phyloP scores from a whole-genome alignment of 148 eudicot genomes.

The Silene conica region DNA sequence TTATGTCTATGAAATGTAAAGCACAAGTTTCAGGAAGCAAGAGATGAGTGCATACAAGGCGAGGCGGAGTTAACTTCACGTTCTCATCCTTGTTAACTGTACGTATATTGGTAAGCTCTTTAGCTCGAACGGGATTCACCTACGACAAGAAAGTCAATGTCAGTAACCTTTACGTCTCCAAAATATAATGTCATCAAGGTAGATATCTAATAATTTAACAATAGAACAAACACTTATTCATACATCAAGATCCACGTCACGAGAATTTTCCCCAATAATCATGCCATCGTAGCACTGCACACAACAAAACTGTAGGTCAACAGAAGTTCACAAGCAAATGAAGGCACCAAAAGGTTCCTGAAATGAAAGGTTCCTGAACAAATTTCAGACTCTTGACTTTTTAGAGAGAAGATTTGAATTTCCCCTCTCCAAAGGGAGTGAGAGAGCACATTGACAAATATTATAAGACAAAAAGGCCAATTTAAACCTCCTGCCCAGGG shows the following conservation, averaged over 20 bases:
- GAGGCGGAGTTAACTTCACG: constrained; percentile 90
- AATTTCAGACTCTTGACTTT: not conserved
- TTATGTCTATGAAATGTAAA: not conserved
- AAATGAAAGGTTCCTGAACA: not conserved
- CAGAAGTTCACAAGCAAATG: constrained; percentile 10
- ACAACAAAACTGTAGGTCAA: constrained; percentile 6
- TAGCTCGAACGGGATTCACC: constrained; percentile 83
- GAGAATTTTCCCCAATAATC: constrained; percentile 97
- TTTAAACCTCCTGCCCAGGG: constrained; percentile 85
- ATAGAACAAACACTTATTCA: constrained; percentile 22
- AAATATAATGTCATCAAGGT: not conserved
- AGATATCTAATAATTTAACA: not conserved
- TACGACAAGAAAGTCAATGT: constrained; percentile 25
- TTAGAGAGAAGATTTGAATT: not conserved
- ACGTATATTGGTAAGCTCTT: constrained; percentile 80
- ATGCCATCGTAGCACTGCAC: constrained; percentile 94
- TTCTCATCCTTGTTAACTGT: constrained; percentile 80
- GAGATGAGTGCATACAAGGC: constrained; percentile 54
- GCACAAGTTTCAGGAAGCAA: not conserved
- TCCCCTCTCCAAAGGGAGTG: not conserved
- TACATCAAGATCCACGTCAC: constrained; percentile 97
- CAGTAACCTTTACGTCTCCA: not conserved
- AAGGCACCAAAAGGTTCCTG: not conserved
- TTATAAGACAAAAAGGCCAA: not conserved
- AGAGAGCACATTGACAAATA: not conserved